Conservation (phyloP, 2,329 filamentous ascomycete species). For the Paracoccidioides lutzii region DNA sequence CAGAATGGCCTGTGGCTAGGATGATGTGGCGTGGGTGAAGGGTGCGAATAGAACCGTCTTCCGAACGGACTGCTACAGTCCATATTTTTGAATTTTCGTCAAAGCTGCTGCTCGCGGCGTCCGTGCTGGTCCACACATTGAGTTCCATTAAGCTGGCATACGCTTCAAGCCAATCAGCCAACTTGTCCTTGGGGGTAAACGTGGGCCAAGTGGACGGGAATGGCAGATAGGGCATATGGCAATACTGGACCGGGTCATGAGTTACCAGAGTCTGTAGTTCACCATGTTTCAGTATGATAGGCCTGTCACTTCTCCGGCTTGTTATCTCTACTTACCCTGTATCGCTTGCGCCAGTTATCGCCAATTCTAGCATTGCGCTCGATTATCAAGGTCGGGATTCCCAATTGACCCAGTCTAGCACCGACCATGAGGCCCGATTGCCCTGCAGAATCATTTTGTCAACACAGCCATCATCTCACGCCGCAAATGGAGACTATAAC, state of each 20-base stretch:
- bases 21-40: constrained; percentile 35
- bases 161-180: constrained; percentile 37
- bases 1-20: constrained; percentile 36
- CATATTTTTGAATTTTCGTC: constrained; percentile 27
- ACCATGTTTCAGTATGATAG: neutral
- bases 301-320: neutral
- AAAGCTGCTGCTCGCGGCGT: constrained; percentile 28
- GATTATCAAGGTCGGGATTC: constrained; percentile 30
- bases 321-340: constrained; percentile 20
- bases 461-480: neutral
- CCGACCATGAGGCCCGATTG: constrained; percentile 32
- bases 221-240: constrained; percentile 26
- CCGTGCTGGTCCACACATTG: constrained; percentile 34
- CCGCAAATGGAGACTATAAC: too few species aligned
- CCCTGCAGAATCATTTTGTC: constrained; percentile 18
- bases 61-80: constrained; percentile 23
- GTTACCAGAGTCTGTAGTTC: constrained; percentile 23
- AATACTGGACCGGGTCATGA: constrained; percentile 30
- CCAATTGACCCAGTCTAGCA: constrained; percentile 30
- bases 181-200: constrained; percentile 35
- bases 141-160: constrained; percentile 39
- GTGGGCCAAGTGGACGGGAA: constrained; percentile 33
- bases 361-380: constrained; percentile 36
- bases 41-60: constrained; percentile 10
- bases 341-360: constrained; percentile 41